Evolutionary conservation across 1,284 basidiomycete genomes (phyloP), one percentile per base, ranked within the genome.

Genomic region (Phenoliferia sp.): DNA sequence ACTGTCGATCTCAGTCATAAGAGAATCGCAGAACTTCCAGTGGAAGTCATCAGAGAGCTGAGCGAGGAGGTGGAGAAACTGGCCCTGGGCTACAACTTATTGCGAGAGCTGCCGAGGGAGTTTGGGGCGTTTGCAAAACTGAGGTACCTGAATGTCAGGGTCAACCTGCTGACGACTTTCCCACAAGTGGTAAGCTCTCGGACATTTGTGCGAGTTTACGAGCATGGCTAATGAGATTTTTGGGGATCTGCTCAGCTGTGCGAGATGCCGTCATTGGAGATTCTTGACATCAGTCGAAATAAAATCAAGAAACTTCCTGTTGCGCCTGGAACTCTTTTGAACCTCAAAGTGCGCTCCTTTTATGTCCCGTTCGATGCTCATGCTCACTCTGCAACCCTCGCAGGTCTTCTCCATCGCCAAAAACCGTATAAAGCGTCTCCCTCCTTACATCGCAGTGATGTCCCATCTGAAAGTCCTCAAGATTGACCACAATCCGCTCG

Each of bases 241-340:
- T 52, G 48, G 28, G 9, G 6, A 35, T 57, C 35, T 17, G 19
- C 12, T 10, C 74, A 96, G 93, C 83, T 97, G 63, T 90, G 90
- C 62, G 81, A 87, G 29, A 88, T 99, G 82, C 87, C 90, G 7
- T 88, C 89, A 4, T 84, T 99, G 69, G 94, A 99, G 80, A 96
- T 95, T 66, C 82, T 99, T 69, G 95, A 99, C 79, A 85, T 99
- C 59, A 94, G 92, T 73, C 88, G 92, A 72, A 99, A 99, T 82
- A 92, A 89, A 81, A 87, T 99, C 76, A 87, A 86, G 75, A 81
- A 84, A 59, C 81, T 98, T 44, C 95, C 95, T 12, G 81, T 85
- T 2, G 83, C 87, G 66, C 90, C 94, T 3, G 94, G 94, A 22
- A 85, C 87, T 6, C 84, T 99, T 22, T 81, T 85, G 61, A 85